These are phyloP conservation scores for Kwoniella bestiolae DNA, from an alignment of 768 basidiomycete genomes.

Conservation along the genomic window DNA sequence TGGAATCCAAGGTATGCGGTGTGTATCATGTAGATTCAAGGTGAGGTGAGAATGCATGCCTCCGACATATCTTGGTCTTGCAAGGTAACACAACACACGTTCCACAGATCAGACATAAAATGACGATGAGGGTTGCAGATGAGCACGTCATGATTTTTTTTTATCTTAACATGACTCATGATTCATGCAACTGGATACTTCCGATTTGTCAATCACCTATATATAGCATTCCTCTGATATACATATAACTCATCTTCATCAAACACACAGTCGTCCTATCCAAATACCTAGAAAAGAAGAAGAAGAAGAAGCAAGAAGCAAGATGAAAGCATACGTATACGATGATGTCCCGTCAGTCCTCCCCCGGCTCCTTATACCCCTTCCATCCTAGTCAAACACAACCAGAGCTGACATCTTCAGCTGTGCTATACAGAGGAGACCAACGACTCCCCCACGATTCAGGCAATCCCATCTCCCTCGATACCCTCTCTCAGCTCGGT, in stretches of 20 bases:
- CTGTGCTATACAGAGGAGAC: conserved; percentile 78
- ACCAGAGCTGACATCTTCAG: conserved; percentile 33
- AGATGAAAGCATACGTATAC: conserved; percentile 57
- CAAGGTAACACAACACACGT: no score
- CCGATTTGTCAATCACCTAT: background rate
- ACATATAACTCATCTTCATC: no score
- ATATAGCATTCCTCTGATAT: background rate
- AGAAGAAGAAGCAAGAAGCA: background rate
- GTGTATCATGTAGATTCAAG: no score
- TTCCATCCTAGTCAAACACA: background rate
- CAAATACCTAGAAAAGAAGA: no score
- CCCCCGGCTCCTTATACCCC: no score
- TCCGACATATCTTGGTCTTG: no score
- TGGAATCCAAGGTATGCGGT: no score
- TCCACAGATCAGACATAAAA: no score
- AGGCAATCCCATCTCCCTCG: conserved; percentile 61
- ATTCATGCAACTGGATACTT: background rate
- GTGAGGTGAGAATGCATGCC: no score
- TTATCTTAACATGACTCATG: background rate
- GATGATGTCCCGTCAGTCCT: conserved; percentile 55
- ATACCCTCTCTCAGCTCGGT: conserved; percentile 65
- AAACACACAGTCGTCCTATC: no score
- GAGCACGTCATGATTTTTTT: background rate
- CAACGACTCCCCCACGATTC: conserved; percentile 81
- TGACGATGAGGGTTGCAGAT: no score